A percentile compares a stretch with the other conserved stretches of the same genome.
phyloP scores from a whole-genome alignment of 495 filamentous ascomycete genomes.

The Hyaloscypha bicolor region DNA sequence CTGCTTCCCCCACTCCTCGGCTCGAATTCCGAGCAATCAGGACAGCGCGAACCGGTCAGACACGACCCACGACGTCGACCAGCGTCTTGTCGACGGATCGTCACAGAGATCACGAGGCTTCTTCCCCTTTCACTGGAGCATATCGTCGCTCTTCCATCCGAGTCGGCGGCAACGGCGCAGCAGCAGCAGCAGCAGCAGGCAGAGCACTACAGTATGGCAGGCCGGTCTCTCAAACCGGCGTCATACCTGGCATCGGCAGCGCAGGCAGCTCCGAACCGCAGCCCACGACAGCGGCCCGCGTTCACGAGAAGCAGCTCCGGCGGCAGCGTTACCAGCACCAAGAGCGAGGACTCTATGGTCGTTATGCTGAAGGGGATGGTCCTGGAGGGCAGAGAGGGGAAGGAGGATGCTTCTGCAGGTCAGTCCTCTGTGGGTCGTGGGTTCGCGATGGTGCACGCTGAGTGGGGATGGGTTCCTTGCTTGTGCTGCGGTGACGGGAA shows the following conservation, averaged over 20 bases:
- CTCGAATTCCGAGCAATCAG: conserved; percentile 10
- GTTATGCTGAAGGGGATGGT: neutral
- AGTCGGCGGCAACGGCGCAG: neutral
- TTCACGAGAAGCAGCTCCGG: conserved; percentile 14
- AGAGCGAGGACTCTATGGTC: conserved; percentile 15
- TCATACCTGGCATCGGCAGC: conserved; percentile 40
- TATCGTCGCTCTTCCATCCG: neutral
- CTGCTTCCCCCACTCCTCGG: neutral
- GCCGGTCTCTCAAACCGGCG: conserved; percentile 43
- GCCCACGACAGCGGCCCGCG: conserved; percentile 7
- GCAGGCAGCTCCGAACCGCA: conserved; percentile 30
- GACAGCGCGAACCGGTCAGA: neutral
- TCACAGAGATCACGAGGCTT: neutral
- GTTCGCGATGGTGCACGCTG: neutral
- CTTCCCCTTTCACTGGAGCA: neutral
- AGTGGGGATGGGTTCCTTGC: neutral
- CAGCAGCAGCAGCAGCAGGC: neutral
- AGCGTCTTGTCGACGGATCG: neutral
- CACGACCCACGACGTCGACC: neutral
- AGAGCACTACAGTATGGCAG: conserved; percentile 24
- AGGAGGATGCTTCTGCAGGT: neutral
- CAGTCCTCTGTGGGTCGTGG: neutral
- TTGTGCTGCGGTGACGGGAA: neutral
- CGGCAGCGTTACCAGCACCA: conserved; percentile 4
- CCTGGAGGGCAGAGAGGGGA: neutral